A percentile compares a stretch with the other conserved stretches of the same genome.
Conservation (phyloP, 352 stramenopile species). For the Phytophthora vignae region DNA sequence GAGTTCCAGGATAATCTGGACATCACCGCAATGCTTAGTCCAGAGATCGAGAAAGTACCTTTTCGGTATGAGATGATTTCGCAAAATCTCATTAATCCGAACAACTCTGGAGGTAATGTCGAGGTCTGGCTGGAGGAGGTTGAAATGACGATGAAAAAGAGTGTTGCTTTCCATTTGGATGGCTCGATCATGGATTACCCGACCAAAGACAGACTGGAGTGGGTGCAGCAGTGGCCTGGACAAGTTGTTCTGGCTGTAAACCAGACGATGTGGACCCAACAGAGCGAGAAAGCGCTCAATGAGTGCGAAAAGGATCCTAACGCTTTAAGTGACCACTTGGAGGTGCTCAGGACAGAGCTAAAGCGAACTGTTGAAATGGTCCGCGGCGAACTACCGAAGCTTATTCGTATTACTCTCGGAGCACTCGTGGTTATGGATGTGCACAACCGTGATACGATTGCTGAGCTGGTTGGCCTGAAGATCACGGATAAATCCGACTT, state of each 20-base stretch:
- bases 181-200: constrained; percentile 87
- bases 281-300: constrained; percentile 79
- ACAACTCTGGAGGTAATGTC: constrained; percentile 94
- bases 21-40: constrained; percentile 92
- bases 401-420: constrained; percentile 91
- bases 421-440: constrained; percentile 96
- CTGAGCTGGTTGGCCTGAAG: constrained; percentile 87
- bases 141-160: constrained; percentile 90
- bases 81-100: constrained; percentile 93
- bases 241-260: constrained; percentile 94
- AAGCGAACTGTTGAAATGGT: constrained; percentile 93
- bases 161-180: constrained; percentile 83
- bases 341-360: constrained; percentile 78
- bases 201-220: constrained; percentile 88
- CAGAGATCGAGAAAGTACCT: constrained; percentile 88
- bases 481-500: constrained; percentile 89
- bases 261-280: constrained; percentile 92
- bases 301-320: constrained; percentile 43
- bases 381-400: constrained; percentile 92
- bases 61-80: constrained; percentile 91
- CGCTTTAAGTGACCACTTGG: constrained; percentile 68
- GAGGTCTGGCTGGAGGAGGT: constrained; percentile 90
- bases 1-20: constrained; percentile 94
- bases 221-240: constrained; percentile 93
- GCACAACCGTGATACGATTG: constrained; percentile 95